Evolutionary conservation across 1,284 basidiomycete species (phyloP), one percentile per base, ranked within the genome.

Genomic region (Tylopilus sp.): DNA sequence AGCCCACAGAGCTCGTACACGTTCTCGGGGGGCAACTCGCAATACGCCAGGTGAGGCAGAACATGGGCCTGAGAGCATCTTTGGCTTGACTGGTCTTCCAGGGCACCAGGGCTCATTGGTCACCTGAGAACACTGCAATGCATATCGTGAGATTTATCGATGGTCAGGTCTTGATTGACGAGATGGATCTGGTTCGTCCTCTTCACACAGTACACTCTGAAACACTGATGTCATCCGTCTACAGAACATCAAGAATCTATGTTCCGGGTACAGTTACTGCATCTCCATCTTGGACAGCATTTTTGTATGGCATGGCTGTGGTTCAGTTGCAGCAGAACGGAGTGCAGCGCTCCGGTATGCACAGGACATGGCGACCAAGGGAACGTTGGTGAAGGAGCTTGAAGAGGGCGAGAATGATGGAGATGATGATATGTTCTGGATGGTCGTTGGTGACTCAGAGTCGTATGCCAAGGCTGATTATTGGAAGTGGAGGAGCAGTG

Each of bases 221-320:
- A 23, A 21, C n/a, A 13, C 41, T 46, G 39, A 48, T 57, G 18
- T 40, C 26, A 48, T 46, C 28, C 40, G 9, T 40, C 38, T n/a
- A 38, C 58, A 89, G 87, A 72, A 66, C 51, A 71, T 84, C 53
- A 75, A 71, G 51, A 88, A 86, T 59, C 69, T 91, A 0, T 90
- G 88, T 63, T 90, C 88, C 8, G 89, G 77, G 18, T 90, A 82
- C 65, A 88, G 84, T 59, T 89, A 85, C 60, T 88, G 85, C 56
- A 57, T 89, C 36, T 78, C 82, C 3, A 71, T 89, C 23, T 70
- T 90, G 47, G 80, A 81, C 41, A 79, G 79, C 1, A 69, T 86
- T 34, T 90, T 88, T 57, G 78, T 89, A 26, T 91, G 89, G 89
- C 74, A 89, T 60, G 88, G 88, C 2, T 72, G 77, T 46, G 88